Evolutionary conservation across 2,329 filamentous ascomycete genomes (phyloP).

Genomic region (Didymella segeticola): DNA sequence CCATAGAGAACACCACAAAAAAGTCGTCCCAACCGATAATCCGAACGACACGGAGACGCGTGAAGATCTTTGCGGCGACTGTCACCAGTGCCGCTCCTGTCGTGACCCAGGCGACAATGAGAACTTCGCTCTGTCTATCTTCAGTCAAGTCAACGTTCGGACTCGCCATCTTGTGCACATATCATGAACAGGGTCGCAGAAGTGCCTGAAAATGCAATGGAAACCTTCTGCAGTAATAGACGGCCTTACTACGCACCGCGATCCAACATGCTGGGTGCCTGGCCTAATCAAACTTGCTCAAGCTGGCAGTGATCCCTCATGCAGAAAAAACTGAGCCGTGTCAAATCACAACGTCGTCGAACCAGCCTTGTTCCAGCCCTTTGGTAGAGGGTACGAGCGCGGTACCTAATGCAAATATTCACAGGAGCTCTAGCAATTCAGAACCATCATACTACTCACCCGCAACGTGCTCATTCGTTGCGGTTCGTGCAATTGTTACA

Average conservation of each 20-base stretch:
- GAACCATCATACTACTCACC: too few species aligned
- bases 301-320: background rate
- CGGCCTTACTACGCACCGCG: background rate
- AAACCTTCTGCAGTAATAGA: background rate
- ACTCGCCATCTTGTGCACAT: background rate
- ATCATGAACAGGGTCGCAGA: background rate
- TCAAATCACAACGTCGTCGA: background rate
- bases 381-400: background rate
- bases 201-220: background rate
- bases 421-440: too few species aligned
- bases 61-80: constrained; percentile 15
- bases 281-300: background rate
- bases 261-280: background rate
- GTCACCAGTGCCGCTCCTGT: constrained; percentile 10
- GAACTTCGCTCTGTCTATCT: constrained; percentile 7
- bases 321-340: background rate
- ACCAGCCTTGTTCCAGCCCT: background rate
- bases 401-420: background rate
- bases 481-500: too few species aligned
- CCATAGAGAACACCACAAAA: constrained; percentile 17
- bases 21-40: constrained; percentile 20
- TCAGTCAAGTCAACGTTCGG: background rate
- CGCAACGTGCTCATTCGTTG: too few species aligned
- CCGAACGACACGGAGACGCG: constrained; percentile 5
- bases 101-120: constrained; percentile 15